Base-by-base conservation (phyloP, 2,329 filamentous ascomycete genomes). In the Chaetomiaceae sp. region DNA sequence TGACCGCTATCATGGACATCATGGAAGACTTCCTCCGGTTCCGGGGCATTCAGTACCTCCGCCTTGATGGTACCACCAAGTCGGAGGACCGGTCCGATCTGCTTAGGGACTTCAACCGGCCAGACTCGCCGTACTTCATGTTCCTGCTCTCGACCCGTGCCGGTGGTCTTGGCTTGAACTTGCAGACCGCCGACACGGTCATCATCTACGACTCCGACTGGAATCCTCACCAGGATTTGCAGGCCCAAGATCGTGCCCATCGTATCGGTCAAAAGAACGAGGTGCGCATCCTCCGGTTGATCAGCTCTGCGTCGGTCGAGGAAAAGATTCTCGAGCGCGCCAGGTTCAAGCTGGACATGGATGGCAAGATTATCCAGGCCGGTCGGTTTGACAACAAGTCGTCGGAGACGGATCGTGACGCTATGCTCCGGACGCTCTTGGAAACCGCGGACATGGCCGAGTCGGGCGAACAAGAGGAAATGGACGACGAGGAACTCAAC, bases 1-100 rank as follows among this genome's bases (percentile, higher is more conserved):
- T 98, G 93, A 98, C 93, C 4, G 90, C 95, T 52, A 98, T 98
- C 64, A 98, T 98, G 93, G 95, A 98, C 68, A 98, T 98, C 61
- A 97, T 98, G 93, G 93, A 98, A 60, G 93, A 98, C 65, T 98
- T 95, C 65, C 69, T 98, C 52, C 84, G 91, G 3, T 84, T 88
- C 61, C 80, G 88, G 54, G 85, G 84, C 38, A 75, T 95, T 56
- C 77, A 86, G 60, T 98, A 95, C 64, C 76, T 98, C 56, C 89
- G 93, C 64, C 75, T 98, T 49, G 93, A 98, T 61, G 93, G 93
- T 72, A 93, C 89, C 1, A 98, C 93, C 37, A 98, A 98, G 66
- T 90, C 93, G 1, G 93, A 98, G 61, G 93, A 98, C 68, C 88
- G 93, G 56, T 96, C 90, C 1, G 89, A 95, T 42, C 75, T 98